Conservation (phyloP, 305 asterid genomes). For the Striga hermonthica region DNA sequence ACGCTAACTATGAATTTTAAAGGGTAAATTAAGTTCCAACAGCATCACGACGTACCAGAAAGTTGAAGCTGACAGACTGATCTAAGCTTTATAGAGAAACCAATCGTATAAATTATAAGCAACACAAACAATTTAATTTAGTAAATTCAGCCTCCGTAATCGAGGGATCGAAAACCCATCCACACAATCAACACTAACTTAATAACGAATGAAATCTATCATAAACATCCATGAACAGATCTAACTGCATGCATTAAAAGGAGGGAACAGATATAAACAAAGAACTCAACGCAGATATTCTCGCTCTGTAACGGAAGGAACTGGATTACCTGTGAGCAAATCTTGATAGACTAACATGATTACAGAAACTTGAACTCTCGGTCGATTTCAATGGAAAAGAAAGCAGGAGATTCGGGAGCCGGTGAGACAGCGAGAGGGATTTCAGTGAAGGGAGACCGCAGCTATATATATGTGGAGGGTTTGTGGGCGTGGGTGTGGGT, state of each 20-base stretch:
- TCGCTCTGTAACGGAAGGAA: too few species aligned
- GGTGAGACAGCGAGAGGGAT: too few species aligned
- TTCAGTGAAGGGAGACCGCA: too few species aligned
- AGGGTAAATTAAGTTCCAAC: background rate
- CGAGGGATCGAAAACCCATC: background rate
- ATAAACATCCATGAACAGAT: background rate
- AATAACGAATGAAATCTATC: background rate
- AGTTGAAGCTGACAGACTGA: background rate
- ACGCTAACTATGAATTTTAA: background rate
- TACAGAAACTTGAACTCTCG: too few species aligned
- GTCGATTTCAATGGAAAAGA: too few species aligned
- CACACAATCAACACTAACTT: background rate
- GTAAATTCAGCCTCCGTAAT: background rate
- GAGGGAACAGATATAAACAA: too few species aligned
- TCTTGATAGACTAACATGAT: too few species aligned
- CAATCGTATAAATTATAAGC: background rate
- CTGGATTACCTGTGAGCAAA: too few species aligned
- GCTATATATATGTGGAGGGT: too few species aligned
- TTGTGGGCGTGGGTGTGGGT: too few species aligned
- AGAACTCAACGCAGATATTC: too few species aligned
- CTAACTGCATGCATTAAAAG: background rate
- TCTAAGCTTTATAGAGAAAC: background rate
- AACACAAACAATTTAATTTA: background rate
- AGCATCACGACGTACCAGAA: background rate
- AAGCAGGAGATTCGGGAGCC: too few species aligned